phyloP scores from a whole-genome alignment of 2,329 filamentous ascomycete species.

The Sclerotiophoma versabilis region DNA sequence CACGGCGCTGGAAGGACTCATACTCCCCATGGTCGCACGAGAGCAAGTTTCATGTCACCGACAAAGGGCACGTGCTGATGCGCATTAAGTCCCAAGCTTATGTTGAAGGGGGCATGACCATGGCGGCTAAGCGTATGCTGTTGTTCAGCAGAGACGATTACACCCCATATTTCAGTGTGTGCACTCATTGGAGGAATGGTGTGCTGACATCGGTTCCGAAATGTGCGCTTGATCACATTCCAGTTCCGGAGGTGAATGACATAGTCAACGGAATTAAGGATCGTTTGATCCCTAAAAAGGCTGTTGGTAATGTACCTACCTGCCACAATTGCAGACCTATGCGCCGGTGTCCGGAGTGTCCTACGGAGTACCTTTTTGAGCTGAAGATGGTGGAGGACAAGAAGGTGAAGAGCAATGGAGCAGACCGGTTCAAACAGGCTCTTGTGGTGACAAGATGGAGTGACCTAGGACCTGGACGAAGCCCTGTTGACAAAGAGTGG shows the following conservation, averaged over 20 bases:
- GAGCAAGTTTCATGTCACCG: constrained; percentile 60
- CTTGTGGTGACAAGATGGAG: constrained; percentile 68
- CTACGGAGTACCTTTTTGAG: constrained; percentile 68
- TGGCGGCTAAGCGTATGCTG: constrained; percentile 61
- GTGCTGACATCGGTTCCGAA: constrained; percentile 67
- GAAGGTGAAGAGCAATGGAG: constrained; percentile 46
- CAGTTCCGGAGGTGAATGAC: constrained; percentile 53
- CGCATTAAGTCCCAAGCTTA: constrained; percentile 64
- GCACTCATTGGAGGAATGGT: constrained; percentile 68
- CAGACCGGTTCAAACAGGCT: constrained; percentile 63
- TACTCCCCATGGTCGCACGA: constrained; percentile 62
- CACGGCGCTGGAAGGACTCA: constrained; percentile 62
- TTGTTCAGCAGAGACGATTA: constrained; percentile 68
- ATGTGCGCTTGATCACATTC: constrained; percentile 66
- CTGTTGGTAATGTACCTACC: constrained; percentile 57
- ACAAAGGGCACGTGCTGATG: constrained; percentile 63
- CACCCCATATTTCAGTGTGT: constrained; percentile 68
- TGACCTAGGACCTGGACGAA: constrained; percentile 62
- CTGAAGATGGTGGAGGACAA: constrained; percentile 66
- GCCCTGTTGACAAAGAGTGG: constrained; percentile 59
- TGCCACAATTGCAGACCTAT: constrained; percentile 66
- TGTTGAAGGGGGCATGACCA: constrained; percentile 58
- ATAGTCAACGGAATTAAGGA: constrained; percentile 52
- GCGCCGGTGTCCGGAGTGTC: constrained; percentile 67
- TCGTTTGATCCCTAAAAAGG: constrained; percentile 35